Base-by-base conservation (phyloP, 2,329 filamentous ascomycete genomes). In the Tympanopsis confertula region DNA sequence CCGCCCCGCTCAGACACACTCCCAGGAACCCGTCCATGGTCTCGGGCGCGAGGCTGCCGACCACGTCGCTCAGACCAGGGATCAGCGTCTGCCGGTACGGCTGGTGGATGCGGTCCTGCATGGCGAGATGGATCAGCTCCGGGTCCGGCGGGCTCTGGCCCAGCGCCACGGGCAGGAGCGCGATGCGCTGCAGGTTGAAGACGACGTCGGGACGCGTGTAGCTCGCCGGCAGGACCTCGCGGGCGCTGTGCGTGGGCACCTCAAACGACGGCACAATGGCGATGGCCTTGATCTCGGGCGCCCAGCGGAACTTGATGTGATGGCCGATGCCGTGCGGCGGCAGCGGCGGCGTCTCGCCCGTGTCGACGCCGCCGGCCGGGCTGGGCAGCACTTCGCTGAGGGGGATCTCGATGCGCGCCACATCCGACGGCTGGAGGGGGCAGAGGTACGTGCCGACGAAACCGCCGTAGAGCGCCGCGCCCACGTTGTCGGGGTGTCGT, bases 381-480 rank as follows among this genome's bases (percentile, higher is more conserved):
- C 74, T 68, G 5, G 79, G 79, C 13, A 85, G 62, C 19, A 85
- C 80, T 58, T 86, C 80, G 45, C 74, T 78, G 24, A 83, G 66
- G 4, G 80, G 80, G 39, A 86, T 83, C 53, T 85, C 80, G 47
- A 74, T 79, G 37, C 80, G 66, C 46, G 78, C 76, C 43, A 77
- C 73, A 48, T 83, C 79, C 51, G 74, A 75, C 1, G 78, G 74
- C 45, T 78, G 71, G 37, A 85, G 65, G 47, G 83, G 79, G 54
- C 82, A 82, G 40, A 85, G 64, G 48, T 85, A 85, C 26, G 79
- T 83, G 38, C 80, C 80, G 12, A 85, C 77, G 47, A 86, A 84
- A 5, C 81, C 81, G 43, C 81, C 81, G 47, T 82, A 84, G n/a
- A 84, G 66, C 5, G 80, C 78, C 15, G 81, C 80, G 17, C 78